Conservation (phyloP, 2,329 filamentous ascomycete genomes). For the Fusarium gaditjirri region DNA sequence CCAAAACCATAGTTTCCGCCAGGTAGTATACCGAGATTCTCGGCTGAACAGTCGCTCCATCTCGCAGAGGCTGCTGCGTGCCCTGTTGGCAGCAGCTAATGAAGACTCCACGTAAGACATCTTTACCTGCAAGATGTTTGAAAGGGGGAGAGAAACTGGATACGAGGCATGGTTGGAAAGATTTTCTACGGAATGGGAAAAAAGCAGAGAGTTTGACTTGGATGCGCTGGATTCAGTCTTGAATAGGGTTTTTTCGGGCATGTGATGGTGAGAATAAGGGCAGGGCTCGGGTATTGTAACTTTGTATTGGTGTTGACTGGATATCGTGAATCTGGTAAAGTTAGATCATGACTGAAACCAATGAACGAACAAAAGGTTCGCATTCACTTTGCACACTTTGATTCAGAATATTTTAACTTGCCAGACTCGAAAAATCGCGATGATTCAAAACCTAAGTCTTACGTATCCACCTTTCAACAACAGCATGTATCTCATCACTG, state of each 20-base stretch:
- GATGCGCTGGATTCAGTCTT: too few species aligned
- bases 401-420: background rate
- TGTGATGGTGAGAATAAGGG: background rate
- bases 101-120: background rate
- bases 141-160: background rate
- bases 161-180: background rate
- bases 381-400: background rate
- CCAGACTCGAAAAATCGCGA: rapidly evolving
- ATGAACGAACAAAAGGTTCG: background rate
- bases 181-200: rapidly evolving
- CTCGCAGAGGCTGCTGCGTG: background rate
- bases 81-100: background rate
- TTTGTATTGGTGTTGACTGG: background rate
- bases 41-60: background rate
- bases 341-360: background rate
- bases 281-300: background rate
- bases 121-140: background rate
- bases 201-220: rapidly evolving
- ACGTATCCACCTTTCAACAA: slow-evolving; percentile 30
- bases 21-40: background rate
- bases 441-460: background rate
- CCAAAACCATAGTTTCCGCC: background rate
- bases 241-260: background rate
- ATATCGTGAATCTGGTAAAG: background rate
- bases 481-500: slow-evolving; percentile 30